These are phyloP conservation scores for Entomortierella beljakovae DNA, from an alignment of 192 early-diverging fungal species.

Conservation along the genomic window DNA sequence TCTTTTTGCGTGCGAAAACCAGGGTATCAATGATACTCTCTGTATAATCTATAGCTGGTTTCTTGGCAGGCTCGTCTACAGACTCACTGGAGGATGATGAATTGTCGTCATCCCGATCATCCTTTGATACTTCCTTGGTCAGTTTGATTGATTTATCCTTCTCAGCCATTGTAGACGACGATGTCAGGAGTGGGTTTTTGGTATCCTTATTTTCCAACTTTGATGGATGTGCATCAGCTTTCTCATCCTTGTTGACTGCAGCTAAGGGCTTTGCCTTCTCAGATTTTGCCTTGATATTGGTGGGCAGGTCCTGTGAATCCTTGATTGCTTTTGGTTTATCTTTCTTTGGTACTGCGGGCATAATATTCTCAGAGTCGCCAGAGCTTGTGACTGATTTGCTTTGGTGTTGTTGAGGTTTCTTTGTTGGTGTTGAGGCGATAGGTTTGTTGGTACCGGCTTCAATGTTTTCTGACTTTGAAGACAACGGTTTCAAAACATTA, in stretches of 20 bases:
- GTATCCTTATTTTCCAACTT: not conserved
- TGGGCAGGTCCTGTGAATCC: not conserved
- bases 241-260: not conserved
- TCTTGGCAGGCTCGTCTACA: constrained; percentile 2
- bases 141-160: not conserved
- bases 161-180: not conserved
- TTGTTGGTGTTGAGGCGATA: not conserved
- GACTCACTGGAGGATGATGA: constrained; percentile 20
- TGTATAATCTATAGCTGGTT: constrained; percentile 47
- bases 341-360: not conserved
- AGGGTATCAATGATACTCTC: constrained; percentile 66
- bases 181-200: not conserved
- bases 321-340: not conserved
- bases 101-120: not conserved
- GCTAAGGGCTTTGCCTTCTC: not conserved
- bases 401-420: not conserved
- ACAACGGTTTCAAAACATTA: not conserved
- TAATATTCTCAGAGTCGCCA: not conserved
- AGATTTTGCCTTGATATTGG: not conserved
- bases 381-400: not conserved
- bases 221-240: not conserved
- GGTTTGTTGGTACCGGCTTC: not conserved
- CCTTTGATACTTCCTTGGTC: not conserved
- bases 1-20: constrained; percentile 64
- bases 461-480: not conserved